These are phyloP conservation scores for Tolypocladium tundrense DNA, from an alignment of 2,329 filamentous ascomycete species.

Conservation along the genomic window DNA sequence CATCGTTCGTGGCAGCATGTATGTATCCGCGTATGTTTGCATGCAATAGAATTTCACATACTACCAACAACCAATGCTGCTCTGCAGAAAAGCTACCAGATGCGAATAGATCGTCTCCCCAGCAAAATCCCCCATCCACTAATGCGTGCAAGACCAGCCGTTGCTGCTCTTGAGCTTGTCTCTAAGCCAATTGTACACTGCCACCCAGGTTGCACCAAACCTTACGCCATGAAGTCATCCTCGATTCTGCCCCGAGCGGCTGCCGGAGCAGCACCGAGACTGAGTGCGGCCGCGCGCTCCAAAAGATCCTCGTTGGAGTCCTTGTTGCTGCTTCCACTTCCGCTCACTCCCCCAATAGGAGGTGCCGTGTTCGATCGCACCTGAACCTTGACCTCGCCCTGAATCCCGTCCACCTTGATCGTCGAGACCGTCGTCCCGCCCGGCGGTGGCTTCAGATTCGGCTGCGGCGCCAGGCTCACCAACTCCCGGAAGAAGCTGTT, in stretches of 20 bases:
- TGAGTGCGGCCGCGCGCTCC: slow-evolving; percentile 31
- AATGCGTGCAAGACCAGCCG: not conserved
- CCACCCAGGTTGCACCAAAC: too few species aligned
- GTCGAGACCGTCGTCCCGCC: slow-evolving; percentile 28
- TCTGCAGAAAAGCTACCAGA: not conserved
- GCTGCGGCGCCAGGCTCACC: slow-evolving; percentile 32
- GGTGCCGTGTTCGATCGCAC: slow-evolving; percentile 27
- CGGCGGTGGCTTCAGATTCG: slow-evolving; percentile 24
- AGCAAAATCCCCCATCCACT: not conserved
- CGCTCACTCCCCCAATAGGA: slow-evolving; percentile 8
- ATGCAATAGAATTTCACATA: not conserved
- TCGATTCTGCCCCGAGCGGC: slow-evolving; percentile 20
- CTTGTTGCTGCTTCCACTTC: slow-evolving; percentile 11
- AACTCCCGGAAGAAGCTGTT: slow-evolving; percentile 61
- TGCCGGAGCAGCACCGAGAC: slow-evolving; percentile 17
- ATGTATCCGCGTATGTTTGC: not conserved
- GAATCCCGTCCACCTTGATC: slow-evolving; percentile 44
- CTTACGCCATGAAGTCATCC: slow-evolving; percentile 34
- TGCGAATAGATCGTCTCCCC: not conserved
- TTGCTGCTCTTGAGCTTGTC: not conserved
- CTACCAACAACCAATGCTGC: not conserved
- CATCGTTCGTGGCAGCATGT: not conserved
- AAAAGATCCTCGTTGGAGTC: slow-evolving; percentile 24
- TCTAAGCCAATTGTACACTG: too few species aligned
- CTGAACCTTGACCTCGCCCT: slow-evolving; percentile 46